Base-by-base conservation (phyloP, 2,329 filamentous ascomycete species). In the Colletotrichum falcatum region DNA sequence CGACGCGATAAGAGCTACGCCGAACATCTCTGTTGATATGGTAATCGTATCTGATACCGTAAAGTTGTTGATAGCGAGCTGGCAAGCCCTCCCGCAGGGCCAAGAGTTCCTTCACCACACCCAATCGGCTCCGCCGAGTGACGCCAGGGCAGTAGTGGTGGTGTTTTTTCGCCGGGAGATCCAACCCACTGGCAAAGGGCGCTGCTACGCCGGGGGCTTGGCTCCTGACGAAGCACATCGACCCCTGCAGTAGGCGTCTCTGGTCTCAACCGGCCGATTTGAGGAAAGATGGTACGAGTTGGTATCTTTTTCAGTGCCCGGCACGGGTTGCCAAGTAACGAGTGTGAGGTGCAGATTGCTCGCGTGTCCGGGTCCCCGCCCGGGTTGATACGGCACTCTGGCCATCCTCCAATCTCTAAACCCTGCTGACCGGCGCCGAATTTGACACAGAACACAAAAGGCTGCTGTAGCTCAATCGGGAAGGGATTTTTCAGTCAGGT, bases 241-340 rank as follows among this genome's bases (percentile, higher is more conserved):
- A 28, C 46, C 46, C 46, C 46, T 49, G 23, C n/a, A 26, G 5
- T 26, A 7, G 2, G 8, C 12, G 23, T 48, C 14, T 8, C 12
- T 14, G 28, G 23, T 28, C 14, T 16, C 12, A 18, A 8, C 12
- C 12, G 46, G 6, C 5, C 11, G 5, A 49, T 5, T 18, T 28
- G 23, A 18, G 23, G 2, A 8, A 16, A 49, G 7, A 18, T 28
- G 20, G 20, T 9, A n/a, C 14, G n/a, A 48, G 12, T 26, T 48
- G 23, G 0, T 11, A 26, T 1, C 7, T 5, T 7, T 26, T 6
- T 26, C 3, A 2, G n/a, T 23, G 2, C 5, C 46, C 26, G 1
- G 1, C 5, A 48, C 8, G 46, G n/a, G 11, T 26, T 23, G 46
- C 46, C n/a, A 2, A 8, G 46, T 26, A 18, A 7, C 11, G 14